Percentiles rank a stretch among this genome's conserved stretches.
These are phyloP conservation scores for Phytophthora pistaciae DNA, from an alignment of 352 stramenopile genomes.

Conservation along the genomic window DNA sequence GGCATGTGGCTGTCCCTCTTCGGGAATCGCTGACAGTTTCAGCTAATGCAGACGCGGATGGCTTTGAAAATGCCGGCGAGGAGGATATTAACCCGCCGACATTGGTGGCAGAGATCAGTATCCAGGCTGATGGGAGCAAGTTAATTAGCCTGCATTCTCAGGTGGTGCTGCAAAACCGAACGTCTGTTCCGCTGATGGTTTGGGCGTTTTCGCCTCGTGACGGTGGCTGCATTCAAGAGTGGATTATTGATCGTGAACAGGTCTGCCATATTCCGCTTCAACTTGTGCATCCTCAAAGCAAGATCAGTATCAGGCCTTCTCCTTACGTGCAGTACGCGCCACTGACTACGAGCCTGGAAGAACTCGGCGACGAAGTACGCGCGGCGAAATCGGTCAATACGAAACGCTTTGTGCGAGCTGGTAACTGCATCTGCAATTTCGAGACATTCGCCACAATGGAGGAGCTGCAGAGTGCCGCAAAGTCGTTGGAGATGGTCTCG, in stretches of 20 bases:
- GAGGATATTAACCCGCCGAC: conserved; percentile 77
- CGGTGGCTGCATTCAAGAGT: conserved; percentile 77
- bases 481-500: conserved; percentile 42
- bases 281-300: conserved; percentile 88
- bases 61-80: conserved; percentile 46
- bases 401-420: conserved; percentile 84
- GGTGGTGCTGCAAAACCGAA: conserved; percentile 88
- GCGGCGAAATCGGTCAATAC: conserved; percentile 75
- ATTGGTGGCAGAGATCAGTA: conserved; percentile 87
- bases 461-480: conserved; percentile 62
- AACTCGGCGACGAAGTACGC: conserved; percentile 78
- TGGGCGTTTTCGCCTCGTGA: conserved; percentile 90
- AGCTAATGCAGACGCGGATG: conserved; percentile 35
- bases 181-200: conserved; percentile 87
- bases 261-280: conserved; percentile 85
- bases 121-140: conserved; percentile 90
- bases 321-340: conserved; percentile 88
- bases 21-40: conserved; percentile 48
- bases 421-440: conserved; percentile 85
- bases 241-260: conserved; percentile 88
- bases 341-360: conserved; percentile 81
- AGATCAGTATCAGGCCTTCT: conserved; percentile 88
- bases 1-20: conserved; percentile 84
- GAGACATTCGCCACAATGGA: conserved; percentile 81
- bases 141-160: conserved; percentile 90